phyloP scores from a whole-genome alignment of 2,329 filamentous ascomycete species.

The Gremmenia infestans region DNA sequence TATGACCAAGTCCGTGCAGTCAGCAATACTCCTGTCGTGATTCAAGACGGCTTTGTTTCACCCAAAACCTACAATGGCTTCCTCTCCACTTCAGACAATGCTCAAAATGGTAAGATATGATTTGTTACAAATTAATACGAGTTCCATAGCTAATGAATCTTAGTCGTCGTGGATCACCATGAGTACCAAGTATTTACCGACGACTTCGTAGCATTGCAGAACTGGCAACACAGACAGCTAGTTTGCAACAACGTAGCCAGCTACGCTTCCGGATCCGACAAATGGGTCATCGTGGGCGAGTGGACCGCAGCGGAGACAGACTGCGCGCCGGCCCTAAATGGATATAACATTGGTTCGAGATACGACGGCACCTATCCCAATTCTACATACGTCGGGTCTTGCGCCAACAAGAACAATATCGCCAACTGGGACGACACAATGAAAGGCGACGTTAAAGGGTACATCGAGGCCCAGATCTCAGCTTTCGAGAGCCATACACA shows the following conservation, averaged over 20 bases:
- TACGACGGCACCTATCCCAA: slow-evolving; percentile 49
- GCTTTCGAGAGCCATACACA: slow-evolving; percentile 45
- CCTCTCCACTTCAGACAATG: slow-evolving; percentile 45
- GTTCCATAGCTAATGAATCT: slow-evolving; percentile 41
- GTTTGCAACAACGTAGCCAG: slow-evolving; percentile 49
- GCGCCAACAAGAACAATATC: slow-evolving; percentile 48
- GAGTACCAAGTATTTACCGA: slow-evolving; percentile 62
- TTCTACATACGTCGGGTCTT: slow-evolving; percentile 47
- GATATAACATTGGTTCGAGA: slow-evolving; percentile 53
- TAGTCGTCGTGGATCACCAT: slow-evolving; percentile 56
- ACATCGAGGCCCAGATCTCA: slow-evolving; percentile 50
- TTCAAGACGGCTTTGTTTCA: slow-evolving; percentile 52
- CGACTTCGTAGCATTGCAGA: slow-evolving; percentile 43
- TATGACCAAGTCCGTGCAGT: slow-evolving; percentile 41
- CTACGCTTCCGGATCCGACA: slow-evolving; percentile 49
- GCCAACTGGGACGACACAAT: slow-evolving; percentile 35
- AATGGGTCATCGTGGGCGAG: slow-evolving; percentile 64
- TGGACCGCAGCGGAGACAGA: slow-evolving; percentile 65
- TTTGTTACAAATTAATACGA: slow-evolving; percentile 5
- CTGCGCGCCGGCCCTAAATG: slow-evolving; percentile 48
- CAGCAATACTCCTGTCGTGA: slow-evolving; percentile 46
- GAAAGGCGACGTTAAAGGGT: slow-evolving; percentile 43
- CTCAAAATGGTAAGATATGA: slow-evolving; percentile 32
- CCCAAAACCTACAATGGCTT: slow-evolving; percentile 57
- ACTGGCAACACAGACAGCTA: slow-evolving; percentile 47